Conservation (phyloP, 2,329 filamentous ascomycete genomes). For the Pestalotiopsis sp. region DNA sequence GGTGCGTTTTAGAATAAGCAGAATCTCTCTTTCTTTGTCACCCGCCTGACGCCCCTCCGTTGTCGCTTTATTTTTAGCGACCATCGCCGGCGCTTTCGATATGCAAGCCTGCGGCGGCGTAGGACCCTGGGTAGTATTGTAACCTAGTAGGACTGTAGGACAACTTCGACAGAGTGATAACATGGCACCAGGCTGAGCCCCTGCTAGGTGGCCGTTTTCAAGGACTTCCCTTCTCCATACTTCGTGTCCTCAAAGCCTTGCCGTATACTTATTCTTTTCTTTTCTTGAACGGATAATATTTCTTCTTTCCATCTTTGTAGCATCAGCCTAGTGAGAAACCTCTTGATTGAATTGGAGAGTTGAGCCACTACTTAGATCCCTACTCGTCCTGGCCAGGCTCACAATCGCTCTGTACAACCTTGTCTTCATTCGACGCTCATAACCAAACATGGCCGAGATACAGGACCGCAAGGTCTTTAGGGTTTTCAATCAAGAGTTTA, state of each 20-base stretch:
- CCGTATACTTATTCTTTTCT: neutral
- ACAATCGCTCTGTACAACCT: neutral
- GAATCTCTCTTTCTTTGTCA: too few relatives aligned
- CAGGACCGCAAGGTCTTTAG: conserved; percentile 80
- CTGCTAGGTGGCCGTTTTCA: neutral
- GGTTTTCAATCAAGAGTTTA: conserved; percentile 99
- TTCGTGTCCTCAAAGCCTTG: neutral
- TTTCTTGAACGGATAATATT: neutral
- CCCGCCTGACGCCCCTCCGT: neutral
- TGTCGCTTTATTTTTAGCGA: neutral
- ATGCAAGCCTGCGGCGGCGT: neutral
- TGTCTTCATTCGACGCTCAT: neutral
- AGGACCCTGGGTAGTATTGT: neutral
- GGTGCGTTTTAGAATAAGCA: too few relatives aligned
- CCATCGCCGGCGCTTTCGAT: neutral
- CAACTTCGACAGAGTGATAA: neutral
- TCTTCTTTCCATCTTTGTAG: neutral
- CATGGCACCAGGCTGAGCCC: neutral
- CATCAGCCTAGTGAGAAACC: neutral
- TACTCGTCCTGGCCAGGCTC: neutral
- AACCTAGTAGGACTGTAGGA: neutral
- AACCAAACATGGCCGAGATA: conserved; percentile 32
- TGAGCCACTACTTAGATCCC: neutral
- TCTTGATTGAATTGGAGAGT: neutral
- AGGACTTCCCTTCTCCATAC: neutral